phyloP scores from a whole-genome alignment of 2,329 filamentous ascomycete species.

The Xylariaceae sp. region DNA sequence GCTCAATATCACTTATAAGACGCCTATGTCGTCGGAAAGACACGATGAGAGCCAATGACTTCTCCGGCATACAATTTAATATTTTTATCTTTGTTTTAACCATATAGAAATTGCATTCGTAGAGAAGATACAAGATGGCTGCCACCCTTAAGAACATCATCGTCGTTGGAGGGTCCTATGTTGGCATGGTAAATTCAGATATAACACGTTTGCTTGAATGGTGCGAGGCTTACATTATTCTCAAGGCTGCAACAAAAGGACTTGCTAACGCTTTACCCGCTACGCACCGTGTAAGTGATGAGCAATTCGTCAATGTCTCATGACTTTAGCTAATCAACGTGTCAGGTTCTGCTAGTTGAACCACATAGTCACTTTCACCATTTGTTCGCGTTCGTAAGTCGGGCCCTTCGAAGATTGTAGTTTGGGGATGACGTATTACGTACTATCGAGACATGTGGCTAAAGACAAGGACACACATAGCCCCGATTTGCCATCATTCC shows the following conservation, averaged over 20 bases:
- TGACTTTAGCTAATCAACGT: not conserved
- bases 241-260: slow-evolving; percentile 32
- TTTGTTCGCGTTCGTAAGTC: slow-evolving; percentile 40
- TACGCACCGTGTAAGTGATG: slow-evolving; percentile 28
- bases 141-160: slow-evolving; percentile 35
- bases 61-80: too few species aligned
- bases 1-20: too few species aligned
- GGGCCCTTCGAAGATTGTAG: not conserved
- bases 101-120: too few species aligned
- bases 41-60: too few species aligned
- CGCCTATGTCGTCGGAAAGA: too few species aligned
- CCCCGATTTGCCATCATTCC: slow-evolving; percentile 42
- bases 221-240: not conserved
- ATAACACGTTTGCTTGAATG: not conserved
- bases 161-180: slow-evolving; percentile 45
- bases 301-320: not conserved
- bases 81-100: too few species aligned
- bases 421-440: not conserved
- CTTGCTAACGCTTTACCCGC: slow-evolving; percentile 35
- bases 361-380: slow-evolving; percentile 48
- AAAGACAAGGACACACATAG: slow-evolving; percentile 8
- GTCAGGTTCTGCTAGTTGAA: slow-evolving; percentile 40
- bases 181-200: slow-evolving; percentile 32
- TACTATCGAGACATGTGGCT: not conserved
- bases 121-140: slow-evolving; percentile 14